Base-by-base conservation (phyloP, 2,329 filamentous ascomycete species). In the Periconia macrospinosa region DNA sequence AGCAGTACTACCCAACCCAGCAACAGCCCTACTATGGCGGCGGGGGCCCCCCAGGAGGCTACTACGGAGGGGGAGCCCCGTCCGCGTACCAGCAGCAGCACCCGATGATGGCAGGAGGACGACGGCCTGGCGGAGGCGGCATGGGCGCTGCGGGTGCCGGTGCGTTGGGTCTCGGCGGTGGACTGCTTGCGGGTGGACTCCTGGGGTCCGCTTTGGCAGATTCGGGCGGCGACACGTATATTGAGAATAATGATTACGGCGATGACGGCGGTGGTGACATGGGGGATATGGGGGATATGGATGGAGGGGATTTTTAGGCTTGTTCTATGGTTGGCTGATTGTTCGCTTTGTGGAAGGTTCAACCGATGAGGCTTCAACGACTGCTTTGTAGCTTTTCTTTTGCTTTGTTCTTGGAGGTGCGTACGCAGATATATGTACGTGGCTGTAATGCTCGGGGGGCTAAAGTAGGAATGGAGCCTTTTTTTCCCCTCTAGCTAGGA, bases 131-230 rank as follows among this genome's bases (percentile, higher is more conserved):
- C 15, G 33, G 33, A 20, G 76, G 78, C 30, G 81, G 81, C 2
- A 78, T 93, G 76, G 90, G 90, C n/a, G 81, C 83, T 55, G 84
- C 81, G 1, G 91, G 90, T 45, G 91, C 87, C 48, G 85, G 87
- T 9, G 90, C 90, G 19, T 77, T 96, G 42, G 92, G 92, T 76
- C 73, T 90, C 3, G 92, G 91, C 61, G 92, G 88, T 58, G 92
- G 92, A 72, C 68, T 96, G 69, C 65, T 96, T 1, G 92, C 91
- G 62, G 92, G 92, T 51, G 83, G 85, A 57, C 57, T 96, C 65
- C 74, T 96, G 30, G 87, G 81, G 2, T 80, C 88, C 66, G 86
- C 87, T 1, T 79, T 92, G 52, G 83, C 65, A 43, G 68, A 71
- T 45, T 57, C 59, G 10, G 67, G 61, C 14, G 67, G 61, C 11